Percentiles rank a stretch among this genome's conserved stretches.
These are phyloP conservation scores for Plasmopara muralis DNA, from an alignment of 352 stramenopile species.

Conservation along the genomic window DNA sequence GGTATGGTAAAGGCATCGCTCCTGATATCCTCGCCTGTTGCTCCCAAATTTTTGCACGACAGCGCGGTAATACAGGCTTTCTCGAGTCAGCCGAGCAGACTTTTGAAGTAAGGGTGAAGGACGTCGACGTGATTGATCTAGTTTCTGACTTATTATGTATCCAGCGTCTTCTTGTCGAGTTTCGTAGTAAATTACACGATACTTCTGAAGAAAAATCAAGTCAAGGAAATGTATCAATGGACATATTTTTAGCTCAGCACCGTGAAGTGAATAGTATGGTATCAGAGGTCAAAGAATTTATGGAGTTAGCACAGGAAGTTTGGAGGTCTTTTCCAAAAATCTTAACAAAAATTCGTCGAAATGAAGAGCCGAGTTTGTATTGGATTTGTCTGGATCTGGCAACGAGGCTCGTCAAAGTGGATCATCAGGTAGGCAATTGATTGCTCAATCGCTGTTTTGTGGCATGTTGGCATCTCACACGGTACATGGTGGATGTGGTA, in stretches of 20 bases:
- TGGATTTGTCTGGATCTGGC: slow-evolving; percentile 41
- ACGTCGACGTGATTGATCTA: neutral
- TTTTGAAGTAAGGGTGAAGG: slow-evolving; percentile 22
- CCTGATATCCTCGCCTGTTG: slow-evolving; percentile 43
- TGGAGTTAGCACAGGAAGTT: slow-evolving; percentile 34
- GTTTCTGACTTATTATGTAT: neutral
- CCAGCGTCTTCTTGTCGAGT: slow-evolving; percentile 31
- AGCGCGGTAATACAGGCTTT: slow-evolving; percentile 28
- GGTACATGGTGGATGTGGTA: neutral
- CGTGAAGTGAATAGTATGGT: slow-evolving; percentile 34
- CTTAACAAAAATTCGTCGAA: slow-evolving; percentile 18
- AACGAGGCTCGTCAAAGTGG: slow-evolving; percentile 40
- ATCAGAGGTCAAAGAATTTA: slow-evolving; percentile 46
- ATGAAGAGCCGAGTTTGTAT: slow-evolving; percentile 26
- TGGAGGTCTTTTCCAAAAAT: slow-evolving; percentile 39
- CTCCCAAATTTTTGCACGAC: slow-evolving; percentile 30
- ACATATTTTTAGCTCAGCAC: slow-evolving; percentile 28
- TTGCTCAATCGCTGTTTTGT: neutral
- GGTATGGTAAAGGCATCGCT: slow-evolving; percentile 36
- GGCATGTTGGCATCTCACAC: neutral
- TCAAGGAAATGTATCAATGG: slow-evolving; percentile 22
- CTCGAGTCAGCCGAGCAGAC: slow-evolving; percentile 15
- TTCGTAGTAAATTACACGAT: slow-evolving; percentile 43
- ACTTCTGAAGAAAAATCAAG: slow-evolving; percentile 10
- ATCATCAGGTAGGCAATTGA: slow-evolving; percentile 43